These are phyloP conservation scores for Cyberlindnera japonica DNA, from an alignment of 805 yeast species.

Conservation along the genomic window DNA sequence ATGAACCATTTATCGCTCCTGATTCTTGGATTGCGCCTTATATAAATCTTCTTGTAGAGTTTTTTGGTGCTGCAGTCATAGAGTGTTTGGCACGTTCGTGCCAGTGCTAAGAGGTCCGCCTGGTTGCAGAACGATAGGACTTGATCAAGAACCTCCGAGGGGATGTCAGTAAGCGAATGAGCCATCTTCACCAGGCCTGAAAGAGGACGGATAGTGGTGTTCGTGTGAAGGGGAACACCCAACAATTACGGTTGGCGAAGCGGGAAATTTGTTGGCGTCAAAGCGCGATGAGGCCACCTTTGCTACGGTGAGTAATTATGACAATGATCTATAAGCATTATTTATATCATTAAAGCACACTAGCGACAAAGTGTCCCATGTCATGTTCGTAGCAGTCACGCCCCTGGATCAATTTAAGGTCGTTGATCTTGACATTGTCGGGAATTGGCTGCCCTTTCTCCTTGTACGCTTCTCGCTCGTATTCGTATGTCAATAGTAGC, in stretches of 20 bases:
- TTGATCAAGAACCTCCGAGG: not conserved
- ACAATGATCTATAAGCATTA: not conserved
- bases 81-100: slow-evolving; percentile 17
- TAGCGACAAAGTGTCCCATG: slow-evolving; percentile 1
- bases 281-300: too few species aligned
- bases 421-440: slow-evolving; percentile 32
- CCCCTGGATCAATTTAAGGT: slow-evolving; percentile 43
- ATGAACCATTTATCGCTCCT: slow-evolving; percentile 29
- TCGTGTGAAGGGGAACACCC: too few species aligned
- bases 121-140: slow-evolving; percentile 4
- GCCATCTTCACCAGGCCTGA: too few species aligned
- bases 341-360: not conserved
- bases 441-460: slow-evolving; percentile 22
- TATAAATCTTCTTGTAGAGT: slow-evolving; percentile 37
- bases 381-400: slow-evolving; percentile 28
- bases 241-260: too few species aligned
- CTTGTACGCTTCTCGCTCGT: slow-evolving; percentile 13
- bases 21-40: slow-evolving; percentile 34
- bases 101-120: slow-evolving; percentile 1
- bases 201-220: too few species aligned
- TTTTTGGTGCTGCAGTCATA: slow-evolving; percentile 29
- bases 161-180: not conserved
- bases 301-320: too few species aligned
- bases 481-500: slow-evolving; percentile 36
- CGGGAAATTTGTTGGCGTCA: too few species aligned